Evolutionary conservation across 495 filamentous ascomycete species (phyloP), one percentile per base, ranked within the genome.

Genomic region (Penicillium flavigenum): DNA sequence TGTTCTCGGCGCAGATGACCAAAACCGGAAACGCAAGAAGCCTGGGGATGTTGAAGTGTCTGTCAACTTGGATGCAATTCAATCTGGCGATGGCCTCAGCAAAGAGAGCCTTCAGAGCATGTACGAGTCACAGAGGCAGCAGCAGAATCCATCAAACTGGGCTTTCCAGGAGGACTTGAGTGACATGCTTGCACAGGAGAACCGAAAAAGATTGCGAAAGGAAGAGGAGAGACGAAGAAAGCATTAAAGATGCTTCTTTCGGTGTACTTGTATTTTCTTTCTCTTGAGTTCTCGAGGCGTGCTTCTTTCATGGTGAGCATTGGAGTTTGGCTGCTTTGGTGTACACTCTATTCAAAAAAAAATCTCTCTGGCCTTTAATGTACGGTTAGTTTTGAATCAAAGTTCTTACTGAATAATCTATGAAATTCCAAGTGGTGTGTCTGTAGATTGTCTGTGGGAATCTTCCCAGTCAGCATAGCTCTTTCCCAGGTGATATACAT

Each of bases 181-280:
- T 68, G 88, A 96, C 66, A 96, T 98, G 93, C 96, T 98, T 79
- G 92, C 91, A 32, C 86, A 88, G 60, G 94, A 98, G 73, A 92
- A 86, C 68, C 82, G 90, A 54, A 97, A 97, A 77, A 79, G 91
- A 71, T 79, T 89, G 68, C 92, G 90, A 79, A 81, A 86, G 60
- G 92, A 97, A 59, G 88, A 92, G 70, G 89, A 95, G 71, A 83
- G 81, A 69, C 77, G 81, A 51, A 76, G 74, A 19, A 80, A 76
- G 66, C 72, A 78, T 39, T 81, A 67, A 72, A 17, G 6, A 51
- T 44, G 31, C 16, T 54, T 47, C 26, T 31, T 32, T 24, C 10
- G 17, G 19, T 51, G 27, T 49, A 38, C 1, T 16, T 45, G 20
- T 52, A 14, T 36, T 8, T 29, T 17, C 26, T 44, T 54, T 26